Conservation (phyloP, 768 basidiomycete species). For the Collybiopsis luxurians region DNA sequence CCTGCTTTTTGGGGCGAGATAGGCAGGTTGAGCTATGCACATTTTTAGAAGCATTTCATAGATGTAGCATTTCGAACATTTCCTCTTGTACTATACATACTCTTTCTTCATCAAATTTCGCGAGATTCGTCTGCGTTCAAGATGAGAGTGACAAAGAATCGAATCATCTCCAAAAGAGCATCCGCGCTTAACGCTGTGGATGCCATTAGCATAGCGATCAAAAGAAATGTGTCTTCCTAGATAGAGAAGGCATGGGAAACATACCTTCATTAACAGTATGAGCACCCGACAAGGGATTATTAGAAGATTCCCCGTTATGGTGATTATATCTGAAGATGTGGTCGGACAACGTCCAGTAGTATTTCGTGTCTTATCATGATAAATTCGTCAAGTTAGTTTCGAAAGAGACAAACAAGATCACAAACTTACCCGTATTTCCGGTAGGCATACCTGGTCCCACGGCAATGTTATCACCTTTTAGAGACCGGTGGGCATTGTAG, state of each 20-base stretch:
- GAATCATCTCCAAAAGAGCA: constrained; percentile 59
- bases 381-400: neutral
- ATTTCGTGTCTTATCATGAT: constrained; percentile 49
- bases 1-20: no score
- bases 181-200: constrained; percentile 45
- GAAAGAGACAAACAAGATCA: neutral
- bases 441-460: constrained; percentile 57
- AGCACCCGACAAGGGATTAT: constrained; percentile 36
- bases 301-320: constrained; percentile 31
- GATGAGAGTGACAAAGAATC: constrained; percentile 63
- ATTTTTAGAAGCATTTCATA: no score
- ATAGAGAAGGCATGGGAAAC: constrained; percentile 18
- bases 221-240: no score
- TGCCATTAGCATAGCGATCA: neutral
- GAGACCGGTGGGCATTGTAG: constrained; percentile 46
- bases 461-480: constrained; percentile 32
- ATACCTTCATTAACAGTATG: constrained; percentile 76
- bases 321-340: constrained; percentile 72
- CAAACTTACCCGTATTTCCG: constrained; percentile 51
- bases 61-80: no score
- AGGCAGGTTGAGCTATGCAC: no score
- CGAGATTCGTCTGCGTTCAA: constrained; percentile 64
- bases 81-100: no score
- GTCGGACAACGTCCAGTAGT: constrained; percentile 54
- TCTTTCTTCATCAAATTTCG: neutral